These are phyloP conservation scores for Penicillium sp. DNA, from an alignment of 2,329 filamentous ascomycete genomes.

Conservation along the genomic window DNA sequence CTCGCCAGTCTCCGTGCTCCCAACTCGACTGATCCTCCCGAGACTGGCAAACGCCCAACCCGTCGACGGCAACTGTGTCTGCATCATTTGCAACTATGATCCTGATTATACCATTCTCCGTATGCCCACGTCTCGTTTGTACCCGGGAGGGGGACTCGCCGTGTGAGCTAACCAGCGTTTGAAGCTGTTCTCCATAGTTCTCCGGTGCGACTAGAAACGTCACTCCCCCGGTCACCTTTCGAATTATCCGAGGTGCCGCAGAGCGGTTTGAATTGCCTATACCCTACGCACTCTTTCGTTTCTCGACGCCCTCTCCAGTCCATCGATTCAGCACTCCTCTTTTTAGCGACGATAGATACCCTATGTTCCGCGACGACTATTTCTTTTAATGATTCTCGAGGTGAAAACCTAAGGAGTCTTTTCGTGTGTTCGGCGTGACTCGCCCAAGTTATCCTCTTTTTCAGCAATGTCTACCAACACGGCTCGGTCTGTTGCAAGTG, in stretches of 20 bases:
- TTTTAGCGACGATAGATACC: constrained; percentile 18
- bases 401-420: constrained; percentile 1
- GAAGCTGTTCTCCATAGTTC: constrained; percentile 15
- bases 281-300: constrained; percentile 5
- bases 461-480: constrained; percentile 16
- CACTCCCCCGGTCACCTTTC: constrained; percentile 16
- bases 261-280: constrained; percentile 10
- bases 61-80: constrained; percentile 6
- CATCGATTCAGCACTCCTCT: not conserved
- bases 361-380: constrained; percentile 17
- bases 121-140: constrained; percentile 14
- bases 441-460: not conserved
- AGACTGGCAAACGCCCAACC: constrained; percentile 20
- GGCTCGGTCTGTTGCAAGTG: constrained; percentile 19
- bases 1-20: not conserved
- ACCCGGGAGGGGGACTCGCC: not conserved
- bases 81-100: constrained; percentile 17
- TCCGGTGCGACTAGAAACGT: constrained; percentile 19
- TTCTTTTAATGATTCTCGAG: constrained; percentile 20
- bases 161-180: constrained; percentile 17
- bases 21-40: constrained; percentile 5
- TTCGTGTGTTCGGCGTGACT: not conserved
- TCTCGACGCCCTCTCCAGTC: constrained; percentile 19
- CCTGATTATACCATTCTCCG: constrained; percentile 14
- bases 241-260: constrained; percentile 16